Percentiles rank a stretch among this genome's conserved stretches.
Conservation (phyloP, 768 basidiomycete genomes). For the Pleurotus cornucopiae region DNA sequence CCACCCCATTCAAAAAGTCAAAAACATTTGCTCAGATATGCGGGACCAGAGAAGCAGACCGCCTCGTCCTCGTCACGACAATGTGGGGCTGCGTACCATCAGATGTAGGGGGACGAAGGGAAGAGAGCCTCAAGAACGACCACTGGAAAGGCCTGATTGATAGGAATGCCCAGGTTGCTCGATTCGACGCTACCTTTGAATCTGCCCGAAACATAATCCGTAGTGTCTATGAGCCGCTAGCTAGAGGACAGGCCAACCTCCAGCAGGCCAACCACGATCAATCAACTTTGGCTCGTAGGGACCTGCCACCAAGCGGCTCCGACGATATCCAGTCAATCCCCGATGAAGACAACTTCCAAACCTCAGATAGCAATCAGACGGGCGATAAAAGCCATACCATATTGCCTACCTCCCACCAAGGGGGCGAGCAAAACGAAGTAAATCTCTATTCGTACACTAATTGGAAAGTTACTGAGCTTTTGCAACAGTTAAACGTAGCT, state of each 20-base stretch:
- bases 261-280: constrained; percentile 2
- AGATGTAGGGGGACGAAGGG: constrained; percentile 6
- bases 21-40: constrained; percentile 45
- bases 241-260: background rate
- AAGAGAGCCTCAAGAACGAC: constrained; percentile 2
- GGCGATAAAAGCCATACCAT: no score
- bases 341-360: no score
- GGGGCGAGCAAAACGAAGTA: constrained; percentile 14
- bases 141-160: constrained; percentile 11
- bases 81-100: constrained; percentile 37
- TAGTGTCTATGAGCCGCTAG: background rate
- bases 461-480: background rate
- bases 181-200: constrained; percentile 4
- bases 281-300: background rate
- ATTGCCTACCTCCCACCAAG: no score
- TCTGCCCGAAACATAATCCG: constrained; percentile 6
- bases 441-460: constrained; percentile 45
- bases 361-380: no score
- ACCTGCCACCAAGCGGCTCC: background rate
- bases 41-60: constrained; percentile 37
- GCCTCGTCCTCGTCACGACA: constrained; percentile 45
- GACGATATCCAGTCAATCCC: background rate
- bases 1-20: constrained; percentile 38
- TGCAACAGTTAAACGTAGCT: no score
- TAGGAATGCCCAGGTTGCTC: background rate